Evolutionary conservation across 352 stramenopile genomes (phyloP), one percentile per base, ranked within the genome.

Genomic region (Globisporangium canariense): DNA sequence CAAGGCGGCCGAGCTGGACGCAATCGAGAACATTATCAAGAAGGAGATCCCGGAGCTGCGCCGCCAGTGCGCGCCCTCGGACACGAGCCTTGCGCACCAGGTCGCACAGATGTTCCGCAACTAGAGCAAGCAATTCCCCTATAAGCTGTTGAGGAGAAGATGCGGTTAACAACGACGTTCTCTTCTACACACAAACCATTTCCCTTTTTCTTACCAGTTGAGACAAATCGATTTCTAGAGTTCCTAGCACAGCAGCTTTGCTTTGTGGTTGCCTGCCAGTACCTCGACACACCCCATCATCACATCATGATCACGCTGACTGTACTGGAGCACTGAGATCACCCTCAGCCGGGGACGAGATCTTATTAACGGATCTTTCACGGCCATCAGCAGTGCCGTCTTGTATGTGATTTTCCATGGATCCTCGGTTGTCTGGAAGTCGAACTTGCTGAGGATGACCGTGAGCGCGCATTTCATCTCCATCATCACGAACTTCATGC

Each of bases 11-110:
- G 91, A 98, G 50, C 66, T 98, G 14, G 78, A 90, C 10, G 76
- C 88, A 54, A 80, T 98, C 38, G 85, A 98, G 57, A 83, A 88
- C 40, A 96, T 98, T 50, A 66, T 98, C 40, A 88, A 76, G 40
- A 81, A 85, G 53, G 90, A 98, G 22, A 94, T 98, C 53, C 92
- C 94, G 7, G 73, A 76, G 64, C 76, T 98, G 64, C 88, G 95
- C 43, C 79, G 93, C 57, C 81, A 96, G 74, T 89, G 83, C 64
- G 81, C 85, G 34, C 87, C 86, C 22, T 83, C 81, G 11, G 79
- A 95, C 56, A 90, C 79, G 58, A 93, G 84, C 62, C 65, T 95
- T 45, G 84, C 81, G n/a, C 86, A 95, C 72, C 86, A 93, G 72
- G 80, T 95, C 69, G 86, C 86, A 43, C 87, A 93, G 68, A 87